Conservation (phyloP, 768 basidiomycete species). For the Guyanaporus albipodus region DNA sequence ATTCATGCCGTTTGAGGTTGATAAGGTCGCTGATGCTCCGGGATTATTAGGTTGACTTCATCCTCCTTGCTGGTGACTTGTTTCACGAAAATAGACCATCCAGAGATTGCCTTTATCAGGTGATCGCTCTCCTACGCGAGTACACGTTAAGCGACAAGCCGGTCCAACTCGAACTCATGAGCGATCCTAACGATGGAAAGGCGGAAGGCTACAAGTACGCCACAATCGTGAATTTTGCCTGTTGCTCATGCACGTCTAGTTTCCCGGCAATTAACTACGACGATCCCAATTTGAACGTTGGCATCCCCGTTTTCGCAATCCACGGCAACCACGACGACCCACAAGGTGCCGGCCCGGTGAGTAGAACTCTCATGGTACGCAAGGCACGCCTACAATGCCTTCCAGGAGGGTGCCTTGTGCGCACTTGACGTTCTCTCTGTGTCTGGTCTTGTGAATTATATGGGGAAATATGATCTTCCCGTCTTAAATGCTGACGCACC, state of each 20-base stretch:
- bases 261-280: constrained; percentile 98
- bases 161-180: constrained; percentile 85
- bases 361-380: constrained; percentile 24
- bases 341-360: constrained; percentile 87
- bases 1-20: not conserved
- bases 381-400: not conserved
- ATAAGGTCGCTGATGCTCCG: constrained; percentile 8
- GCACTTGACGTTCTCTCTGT: constrained; percentile 94
- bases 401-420: constrained; percentile 89
- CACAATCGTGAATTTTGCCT: not conserved
- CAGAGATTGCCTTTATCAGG: constrained; percentile 83
- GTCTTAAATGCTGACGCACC: constrained; percentile 60
- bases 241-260: constrained; percentile 37
- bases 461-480: constrained; percentile 93
- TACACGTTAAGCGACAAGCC: constrained; percentile 87
- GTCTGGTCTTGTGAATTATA: constrained; percentile 92
- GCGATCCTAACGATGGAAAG: constrained; percentile 89
- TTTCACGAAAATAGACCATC: constrained; percentile 98
- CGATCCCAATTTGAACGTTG: constrained; percentile 91
- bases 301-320: constrained; percentile 97
- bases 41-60: constrained; percentile 77
- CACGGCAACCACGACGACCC: constrained; percentile 99
- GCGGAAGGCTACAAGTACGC: constrained; percentile 78
- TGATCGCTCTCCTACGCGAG: constrained; percentile 85
- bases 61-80: constrained; percentile 91